phyloP scores from a whole-genome alignment of 1,139 yeast species.

The Hansenula sp. region DNA sequence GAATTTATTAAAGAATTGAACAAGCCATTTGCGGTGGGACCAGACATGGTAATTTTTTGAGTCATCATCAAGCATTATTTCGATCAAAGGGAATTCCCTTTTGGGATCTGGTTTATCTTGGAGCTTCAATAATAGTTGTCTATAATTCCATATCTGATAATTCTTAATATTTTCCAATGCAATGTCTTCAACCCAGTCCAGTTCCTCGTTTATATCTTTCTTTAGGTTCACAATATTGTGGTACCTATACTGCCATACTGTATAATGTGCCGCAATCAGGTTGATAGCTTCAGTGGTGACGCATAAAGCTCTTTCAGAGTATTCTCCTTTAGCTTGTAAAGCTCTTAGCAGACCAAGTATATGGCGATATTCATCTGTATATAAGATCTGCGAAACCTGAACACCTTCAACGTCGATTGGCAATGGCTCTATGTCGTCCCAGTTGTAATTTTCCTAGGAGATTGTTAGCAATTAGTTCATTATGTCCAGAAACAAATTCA shows the following conservation, averaged over 20 bases:
- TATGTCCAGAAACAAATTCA: too few species aligned
- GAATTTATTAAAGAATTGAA: conserved; percentile 47
- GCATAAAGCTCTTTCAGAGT: conserved; percentile 65
- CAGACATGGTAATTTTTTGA: conserved; percentile 94
- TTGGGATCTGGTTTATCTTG: conserved; percentile 36
- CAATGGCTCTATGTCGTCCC: conserved; percentile 39
- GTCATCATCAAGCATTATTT: conserved; percentile 70
- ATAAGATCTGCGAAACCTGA: conserved; percentile 70
- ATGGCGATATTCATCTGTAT: conserved; percentile 63
- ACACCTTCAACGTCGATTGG: conserved; percentile 40
- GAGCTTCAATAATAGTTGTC: conserved; percentile 47
- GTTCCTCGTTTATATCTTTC: conserved; percentile 39
- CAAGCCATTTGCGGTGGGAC: conserved; percentile 86
- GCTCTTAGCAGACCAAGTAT: conserved; percentile 64
- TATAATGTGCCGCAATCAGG: conserved; percentile 84
- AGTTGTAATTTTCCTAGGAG: conserved; percentile 24
- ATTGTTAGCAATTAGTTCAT: too few species aligned
- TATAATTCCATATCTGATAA: conserved; percentile 94
- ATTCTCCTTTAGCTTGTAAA: conserved; percentile 56
- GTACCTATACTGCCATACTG: conserved; percentile 81
- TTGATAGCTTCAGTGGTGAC: conserved; percentile 63
- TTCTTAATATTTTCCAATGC: conserved; percentile 81
- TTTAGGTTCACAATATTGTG: conserved; percentile 44
- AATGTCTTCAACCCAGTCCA: conserved; percentile 74
- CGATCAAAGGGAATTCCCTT: conserved; percentile 61